Evolutionary conservation across 441 rosid genomes (phyloP).

Genomic region (Brassica hybrid): DNA sequence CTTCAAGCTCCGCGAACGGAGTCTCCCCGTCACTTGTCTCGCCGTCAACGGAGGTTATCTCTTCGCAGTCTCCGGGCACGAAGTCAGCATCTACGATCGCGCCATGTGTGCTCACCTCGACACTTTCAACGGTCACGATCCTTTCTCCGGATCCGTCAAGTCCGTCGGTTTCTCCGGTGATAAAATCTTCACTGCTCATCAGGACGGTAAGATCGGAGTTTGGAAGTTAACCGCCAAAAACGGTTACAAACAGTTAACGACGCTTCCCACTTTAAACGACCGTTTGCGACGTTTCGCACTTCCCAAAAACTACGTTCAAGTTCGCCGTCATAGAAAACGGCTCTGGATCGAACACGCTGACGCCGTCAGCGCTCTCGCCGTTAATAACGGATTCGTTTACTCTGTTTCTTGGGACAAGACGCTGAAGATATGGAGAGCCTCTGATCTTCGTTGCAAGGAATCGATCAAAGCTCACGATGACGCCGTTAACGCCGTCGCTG

Average conservation of each 20-base stretch:
- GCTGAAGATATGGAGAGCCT: slow-evolving; percentile 55
- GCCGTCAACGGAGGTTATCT: slow-evolving; percentile 58
- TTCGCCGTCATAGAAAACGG: too few species aligned
- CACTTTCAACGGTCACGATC: slow-evolving; percentile 50
- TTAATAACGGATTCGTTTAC: too few species aligned
- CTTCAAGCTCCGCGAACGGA: slow-evolving; percentile 43
- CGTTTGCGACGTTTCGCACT: slow-evolving; percentile 59
- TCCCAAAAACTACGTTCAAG: slow-evolving; percentile 70
- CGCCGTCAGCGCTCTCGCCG: too few species aligned
- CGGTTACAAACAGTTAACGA: slow-evolving; percentile 56
- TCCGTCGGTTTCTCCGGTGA: slow-evolving; percentile 60
- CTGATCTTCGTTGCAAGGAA: slow-evolving; percentile 75
- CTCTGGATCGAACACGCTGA: too few species aligned
- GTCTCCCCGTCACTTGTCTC: slow-evolving; percentile 67
- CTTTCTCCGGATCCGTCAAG: slow-evolving; percentile 77
- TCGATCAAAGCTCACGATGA: slow-evolving; percentile 79
- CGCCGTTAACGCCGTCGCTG: slow-evolving; percentile 77
- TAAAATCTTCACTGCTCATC: slow-evolving; percentile 79
- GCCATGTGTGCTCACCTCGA: slow-evolving; percentile 47
- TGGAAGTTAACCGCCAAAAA: slow-evolving; percentile 61
- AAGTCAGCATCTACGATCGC: slow-evolving; percentile 69
- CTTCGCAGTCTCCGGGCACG: slow-evolving; percentile 68
- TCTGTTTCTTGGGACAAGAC: too few species aligned
- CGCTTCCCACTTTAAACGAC: slow-evolving; percentile 84
- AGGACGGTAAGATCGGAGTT: slow-evolving; percentile 82